A percentile compares a stretch with the other conserved stretches of the same genome.
These are phyloP conservation scores for Carnegiea gigantea DNA, from an alignment of 179 eudicot genomes.

Conservation along the genomic window DNA sequence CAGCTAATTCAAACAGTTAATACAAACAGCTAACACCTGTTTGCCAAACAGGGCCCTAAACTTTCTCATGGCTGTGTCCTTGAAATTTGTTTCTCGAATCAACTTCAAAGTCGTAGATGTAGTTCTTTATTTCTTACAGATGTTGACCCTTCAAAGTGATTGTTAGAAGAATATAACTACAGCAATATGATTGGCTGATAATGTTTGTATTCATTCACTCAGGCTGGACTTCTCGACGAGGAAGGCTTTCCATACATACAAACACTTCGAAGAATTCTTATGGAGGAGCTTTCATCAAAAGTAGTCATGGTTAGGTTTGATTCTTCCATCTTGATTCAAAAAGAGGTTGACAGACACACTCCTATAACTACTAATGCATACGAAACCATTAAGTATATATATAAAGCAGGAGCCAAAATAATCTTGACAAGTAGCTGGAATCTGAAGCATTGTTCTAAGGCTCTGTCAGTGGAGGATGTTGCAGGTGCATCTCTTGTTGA, in stretches of 20 bases:
- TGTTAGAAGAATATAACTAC: neutral
- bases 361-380: conserved; percentile 36
- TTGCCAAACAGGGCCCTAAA: too few relatives aligned
- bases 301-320: conserved; percentile 81
- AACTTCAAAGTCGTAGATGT: neutral
- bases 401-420: conserved; percentile 62
- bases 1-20: too few relatives aligned
- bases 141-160: neutral
- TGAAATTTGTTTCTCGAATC: neutral
- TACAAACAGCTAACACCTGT: too few relatives aligned
- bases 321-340: conserved; percentile 46
- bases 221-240: conserved; percentile 39
- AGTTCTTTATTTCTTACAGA: too few relatives aligned
- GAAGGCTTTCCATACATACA: conserved; percentile 59
- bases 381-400: conserved; percentile 55
- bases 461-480: conserved; percentile 45
- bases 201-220: conserved; percentile 12
- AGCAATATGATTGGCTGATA: neutral
- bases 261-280: conserved; percentile 58
- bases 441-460: conserved; percentile 33
- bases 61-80: neutral
- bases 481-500: conserved; percentile 43
- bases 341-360: conserved; percentile 31
- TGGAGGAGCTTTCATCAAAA: conserved; percentile 56
- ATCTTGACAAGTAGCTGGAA: conserved; percentile 62